Percentiles rank a stretch among this genome's conserved stretches.
phyloP scores from a whole-genome alignment of 495 filamentous ascomycete genomes.

The Friedmanniomyces simplex region DNA sequence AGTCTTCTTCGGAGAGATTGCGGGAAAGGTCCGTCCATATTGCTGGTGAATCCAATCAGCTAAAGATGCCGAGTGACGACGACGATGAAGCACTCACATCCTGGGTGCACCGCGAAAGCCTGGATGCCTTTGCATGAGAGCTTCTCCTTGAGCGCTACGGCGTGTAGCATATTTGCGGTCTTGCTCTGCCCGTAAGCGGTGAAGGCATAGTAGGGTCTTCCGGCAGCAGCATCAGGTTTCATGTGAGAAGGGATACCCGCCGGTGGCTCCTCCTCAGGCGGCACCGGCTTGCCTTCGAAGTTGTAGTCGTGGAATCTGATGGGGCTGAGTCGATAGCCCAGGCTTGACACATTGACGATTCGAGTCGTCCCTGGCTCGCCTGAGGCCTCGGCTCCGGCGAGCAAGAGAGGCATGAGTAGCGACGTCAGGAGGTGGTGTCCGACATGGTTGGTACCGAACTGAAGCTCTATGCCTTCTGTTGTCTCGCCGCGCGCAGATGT shows the following conservation, averaged over 20 bases:
- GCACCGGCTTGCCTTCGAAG: conserved; percentile 25
- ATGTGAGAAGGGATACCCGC: conserved; percentile 3
- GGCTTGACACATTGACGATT: conserved; percentile 38
- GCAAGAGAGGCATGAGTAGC: conserved; percentile 36
- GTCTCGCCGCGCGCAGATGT: conserved; percentile 25
- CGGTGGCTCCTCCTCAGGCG: conserved; percentile 11
- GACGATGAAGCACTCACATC: conserved; percentile 1
- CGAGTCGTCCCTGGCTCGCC: conserved; percentile 20
- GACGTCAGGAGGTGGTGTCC: conserved; percentile 28
- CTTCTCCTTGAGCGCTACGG: conserved; percentile 20
- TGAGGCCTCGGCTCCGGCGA: conserved; percentile 29
- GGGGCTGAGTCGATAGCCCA: conserved; percentile 19
- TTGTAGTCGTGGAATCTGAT: conserved; percentile 39
- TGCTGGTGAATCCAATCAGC: conserved; percentile 21
- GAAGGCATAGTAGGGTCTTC: conserved; percentile 9
- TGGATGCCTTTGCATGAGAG: conserved; percentile 27
- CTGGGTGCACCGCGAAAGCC: conserved; percentile 31
- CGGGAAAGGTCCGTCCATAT: conserved; percentile 29
- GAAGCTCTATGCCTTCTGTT: conserved; percentile 31
- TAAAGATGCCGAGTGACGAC: neutral
- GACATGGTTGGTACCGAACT: conserved; percentile 27
- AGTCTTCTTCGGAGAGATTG: conserved; percentile 7
- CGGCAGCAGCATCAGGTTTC: neutral
- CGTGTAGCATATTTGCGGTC: conserved; percentile 29
- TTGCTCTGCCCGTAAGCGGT: conserved; percentile 29